Evolutionary conservation across 352 stramenopile species (phyloP).

Genomic region (Phytophthora hybrid): DNA sequence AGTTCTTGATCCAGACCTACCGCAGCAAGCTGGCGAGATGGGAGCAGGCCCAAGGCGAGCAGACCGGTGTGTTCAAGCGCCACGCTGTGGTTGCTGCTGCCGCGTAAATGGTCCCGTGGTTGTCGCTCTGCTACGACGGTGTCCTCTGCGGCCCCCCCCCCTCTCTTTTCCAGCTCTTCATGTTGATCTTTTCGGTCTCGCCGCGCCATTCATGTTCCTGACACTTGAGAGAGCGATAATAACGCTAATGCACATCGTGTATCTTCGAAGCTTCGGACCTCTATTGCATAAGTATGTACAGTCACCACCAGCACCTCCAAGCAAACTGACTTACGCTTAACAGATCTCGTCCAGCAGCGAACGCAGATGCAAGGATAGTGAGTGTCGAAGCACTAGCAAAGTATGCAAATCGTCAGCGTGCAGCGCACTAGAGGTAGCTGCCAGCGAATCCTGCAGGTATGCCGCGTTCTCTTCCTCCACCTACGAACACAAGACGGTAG

Average conservation of each 20-base stretch:
- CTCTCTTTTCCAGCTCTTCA: constrained; percentile 11
- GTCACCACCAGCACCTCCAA: neutral
- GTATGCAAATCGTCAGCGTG: constrained; percentile 77
- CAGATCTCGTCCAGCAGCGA: constrained; percentile 48
- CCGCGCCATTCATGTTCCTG: constrained; percentile 21
- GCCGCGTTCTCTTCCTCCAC: constrained; percentile 73
- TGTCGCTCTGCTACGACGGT: constrained; percentile 24
- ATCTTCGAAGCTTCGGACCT: constrained; percentile 5
- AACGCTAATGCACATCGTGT: constrained; percentile 21
- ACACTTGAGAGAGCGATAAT: constrained; percentile 30
- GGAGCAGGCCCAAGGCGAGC: constrained; percentile 70
- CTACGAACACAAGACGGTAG: constrained; percentile 34
- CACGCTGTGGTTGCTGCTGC: constrained; percentile 58
- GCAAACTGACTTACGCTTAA: constrained; percentile 10
- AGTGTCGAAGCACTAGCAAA: constrained; percentile 60
- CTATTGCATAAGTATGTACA: constrained; percentile 17
- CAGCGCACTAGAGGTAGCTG: constrained; percentile 57
- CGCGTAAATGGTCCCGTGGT: constrained; percentile 42
- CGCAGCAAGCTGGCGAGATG: constrained; percentile 70
- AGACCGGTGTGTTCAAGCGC: constrained; percentile 82
- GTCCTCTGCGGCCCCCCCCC: constrained; percentile 7
- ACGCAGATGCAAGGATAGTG: constrained; percentile 51
- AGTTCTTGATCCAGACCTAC: constrained; percentile 84
- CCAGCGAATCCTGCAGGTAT: constrained; percentile 64
- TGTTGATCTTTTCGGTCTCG: constrained; percentile 9